Conservation (phyloP, 768 basidiomycete species). For the Gyrodon lividus region DNA sequence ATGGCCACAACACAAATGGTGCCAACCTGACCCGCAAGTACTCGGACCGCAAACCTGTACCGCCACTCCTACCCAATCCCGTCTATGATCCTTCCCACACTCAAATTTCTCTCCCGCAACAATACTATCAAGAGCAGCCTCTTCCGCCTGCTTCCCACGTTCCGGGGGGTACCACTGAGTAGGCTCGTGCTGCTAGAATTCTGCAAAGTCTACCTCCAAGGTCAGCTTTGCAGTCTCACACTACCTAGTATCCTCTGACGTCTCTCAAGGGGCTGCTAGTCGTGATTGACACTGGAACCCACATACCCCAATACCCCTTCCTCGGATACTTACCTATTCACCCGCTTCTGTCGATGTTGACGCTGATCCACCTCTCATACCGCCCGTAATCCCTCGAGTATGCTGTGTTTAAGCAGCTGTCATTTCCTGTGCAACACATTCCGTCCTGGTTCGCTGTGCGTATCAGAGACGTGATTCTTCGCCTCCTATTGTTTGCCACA, state of each 20-base stretch:
- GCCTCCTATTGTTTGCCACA: neutral
- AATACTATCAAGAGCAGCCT: conserved; percentile 11
- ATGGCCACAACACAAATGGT: conserved; percentile 16
- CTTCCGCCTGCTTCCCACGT: neutral
- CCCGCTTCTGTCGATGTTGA: conserved; percentile 2
- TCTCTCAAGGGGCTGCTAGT: neutral
- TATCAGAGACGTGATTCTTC: conserved; percentile 9
- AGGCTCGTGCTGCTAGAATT: conserved; percentile 3
- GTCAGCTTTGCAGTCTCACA: conserved; percentile 2
- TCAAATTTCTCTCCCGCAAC: conserved; percentile 23
- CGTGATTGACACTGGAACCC: neutral
- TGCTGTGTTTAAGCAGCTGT: conserved; percentile 1
- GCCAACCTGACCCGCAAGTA: conserved; percentile 35
- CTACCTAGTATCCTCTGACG: neutral
- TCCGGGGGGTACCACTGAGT: neutral
- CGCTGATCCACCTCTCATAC: conserved; percentile 3
- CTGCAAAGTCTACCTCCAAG: no score
- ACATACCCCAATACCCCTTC: conserved; percentile 5
- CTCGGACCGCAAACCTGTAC: conserved; percentile 35
- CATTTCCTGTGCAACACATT: conserved; percentile 1
- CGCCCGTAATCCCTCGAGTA: conserved; percentile 15
- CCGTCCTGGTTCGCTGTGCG: conserved; percentile 17
- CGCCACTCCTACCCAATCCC: conserved; percentile 23
- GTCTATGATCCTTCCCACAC: conserved; percentile 23
- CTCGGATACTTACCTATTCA: neutral